Evolutionary conservation across 768 basidiomycete species (phyloP), one percentile per base, ranked within the genome.

Genomic region (Trametes gibbosa): DNA sequence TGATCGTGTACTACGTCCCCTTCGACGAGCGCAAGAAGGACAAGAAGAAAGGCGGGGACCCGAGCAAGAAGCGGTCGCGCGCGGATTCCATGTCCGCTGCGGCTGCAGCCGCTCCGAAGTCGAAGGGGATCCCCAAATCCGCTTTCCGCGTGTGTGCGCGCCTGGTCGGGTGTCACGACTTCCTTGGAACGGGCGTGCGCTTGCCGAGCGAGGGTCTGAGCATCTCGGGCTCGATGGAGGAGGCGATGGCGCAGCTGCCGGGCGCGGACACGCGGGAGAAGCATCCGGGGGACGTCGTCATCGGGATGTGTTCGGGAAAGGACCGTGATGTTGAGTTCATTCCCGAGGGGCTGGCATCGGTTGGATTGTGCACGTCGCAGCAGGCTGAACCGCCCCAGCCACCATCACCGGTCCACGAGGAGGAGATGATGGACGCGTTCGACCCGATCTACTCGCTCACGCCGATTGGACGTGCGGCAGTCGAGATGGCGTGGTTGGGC

Each of bases 1-100:
- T 95, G 32, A 78, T 96, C 46, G 85, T 95, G 12, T 92, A 88
- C 72, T 95, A 90, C 70, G 85, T 87, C 54, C 81, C 83, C 0
- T 81, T 82, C 68, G 75, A 73, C 48, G 64, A 65, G n/a, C 54
- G 58, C 27, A 35, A 51, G 42, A 50, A 66, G 32, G 63, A 62
- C 34, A 54, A 45, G 50, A 63, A 74, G 67, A 72, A 73, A 47
- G 64, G 65, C 27, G 67, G 67, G 34, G 71, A 72, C 24, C 65
- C 72, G 27, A 69, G 67, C 65, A 82, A 81, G 74, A 84, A 81
- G 53, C 77, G 79, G 17, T 51, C 73, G 48, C 65, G 73, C 54
- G 65, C 67, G 10, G 64, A 66, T 48, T 54, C 65, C 49, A 56
- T 58, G 34, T 64, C 65, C 14, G 59, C 69, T 10, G 68, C 74